These are phyloP conservation scores for Vitis riparia DNA, from an alignment of 164 flowering plant species.

Conservation along the genomic window DNA sequence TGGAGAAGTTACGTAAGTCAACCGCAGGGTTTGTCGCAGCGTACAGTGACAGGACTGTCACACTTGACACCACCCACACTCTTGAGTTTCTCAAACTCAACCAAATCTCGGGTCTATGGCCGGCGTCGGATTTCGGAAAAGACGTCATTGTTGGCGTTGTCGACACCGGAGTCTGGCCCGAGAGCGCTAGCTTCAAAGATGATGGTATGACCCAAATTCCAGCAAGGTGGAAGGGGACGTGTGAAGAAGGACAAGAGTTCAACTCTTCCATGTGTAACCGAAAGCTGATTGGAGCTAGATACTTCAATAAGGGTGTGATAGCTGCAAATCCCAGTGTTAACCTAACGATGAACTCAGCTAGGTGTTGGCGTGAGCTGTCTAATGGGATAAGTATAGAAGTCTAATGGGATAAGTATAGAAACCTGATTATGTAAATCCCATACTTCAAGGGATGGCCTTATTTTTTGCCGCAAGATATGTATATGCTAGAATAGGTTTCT, in stretches of 20 bases:
- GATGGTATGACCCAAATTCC: slow-evolving; percentile 53
- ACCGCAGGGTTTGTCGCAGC: slow-evolving; percentile 38
- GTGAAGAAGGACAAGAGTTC: slow-evolving; percentile 46
- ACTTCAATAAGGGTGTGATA: slow-evolving; percentile 46
- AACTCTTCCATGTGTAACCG: slow-evolving; percentile 55
- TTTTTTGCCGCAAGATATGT: too few species aligned
- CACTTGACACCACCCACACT: slow-evolving; percentile 55
- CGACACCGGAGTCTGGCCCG: slow-evolving; percentile 77
- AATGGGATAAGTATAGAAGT: too few species aligned
- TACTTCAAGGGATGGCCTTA: too few species aligned
- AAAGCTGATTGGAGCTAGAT: slow-evolving; percentile 70
- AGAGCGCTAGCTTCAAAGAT: slow-evolving; percentile 56
- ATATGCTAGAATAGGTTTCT: too few species aligned
- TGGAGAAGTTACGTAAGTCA: slow-evolving; percentile 19
- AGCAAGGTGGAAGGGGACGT: slow-evolving; percentile 57
- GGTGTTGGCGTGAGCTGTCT: too few species aligned
- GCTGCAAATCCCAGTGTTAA: slow-evolving; percentile 26
- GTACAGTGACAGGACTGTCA: slow-evolving; percentile 22
- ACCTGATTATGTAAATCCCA: too few species aligned
- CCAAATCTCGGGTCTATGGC: slow-evolving; percentile 43
- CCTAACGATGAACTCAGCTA: slow-evolving; percentile 36
- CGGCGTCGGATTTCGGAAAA: slow-evolving; percentile 46
- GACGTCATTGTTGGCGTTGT: slow-evolving; percentile 63
- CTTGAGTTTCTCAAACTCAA: slow-evolving; percentile 48
- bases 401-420: too few species aligned